Evolutionary conservation across 331 rosid genomes (phyloP).

Genomic region (Quercus lobata): DNA sequence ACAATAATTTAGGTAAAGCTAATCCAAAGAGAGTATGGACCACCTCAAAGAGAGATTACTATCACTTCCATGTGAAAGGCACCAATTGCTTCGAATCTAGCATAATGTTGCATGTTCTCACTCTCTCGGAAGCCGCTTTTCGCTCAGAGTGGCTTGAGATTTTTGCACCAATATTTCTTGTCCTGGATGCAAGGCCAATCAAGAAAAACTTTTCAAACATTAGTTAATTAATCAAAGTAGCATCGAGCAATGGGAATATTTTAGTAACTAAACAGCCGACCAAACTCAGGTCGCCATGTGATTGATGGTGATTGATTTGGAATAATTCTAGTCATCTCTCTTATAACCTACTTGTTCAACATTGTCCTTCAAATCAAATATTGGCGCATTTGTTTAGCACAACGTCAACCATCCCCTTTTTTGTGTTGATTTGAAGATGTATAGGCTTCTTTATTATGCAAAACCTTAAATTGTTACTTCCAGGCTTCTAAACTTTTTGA

Average conservation of each 20-base stretch:
- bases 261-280: slow-evolving; percentile 61
- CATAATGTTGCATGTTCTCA: slow-evolving; percentile 81
- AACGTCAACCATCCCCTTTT: slow-evolving; percentile 47
- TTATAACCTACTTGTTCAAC: slow-evolving; percentile 13
- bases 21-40: slow-evolving; percentile 65
- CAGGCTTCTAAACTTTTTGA: neutral
- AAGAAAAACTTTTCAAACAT: slow-evolving; percentile 30
- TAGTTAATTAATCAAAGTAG: slow-evolving; percentile 29
- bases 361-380: slow-evolving; percentile 14
- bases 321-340: slow-evolving; percentile 55
- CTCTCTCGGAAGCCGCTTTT: slow-evolving; percentile 61
- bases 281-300: slow-evolving; percentile 77
- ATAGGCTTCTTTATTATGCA: slow-evolving; percentile 8
- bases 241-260: slow-evolving; percentile 43
- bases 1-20: slow-evolving; percentile 41
- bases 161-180: slow-evolving; percentile 58
- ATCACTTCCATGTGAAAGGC: slow-evolving; percentile 72
- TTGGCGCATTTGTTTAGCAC: slow-evolving; percentile 7
- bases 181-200: slow-evolving; percentile 59
- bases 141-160: slow-evolving; percentile 57
- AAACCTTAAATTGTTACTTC: slow-evolving; percentile 15
- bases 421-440: slow-evolving; percentile 15
- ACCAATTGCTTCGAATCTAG: slow-evolving; percentile 61
- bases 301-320: slow-evolving; percentile 69
- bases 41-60: slow-evolving; percentile 35